phyloP scores from a whole-genome alignment of 2,329 filamentous ascomycete genomes.

The Colletotrichum abscissum region DNA sequence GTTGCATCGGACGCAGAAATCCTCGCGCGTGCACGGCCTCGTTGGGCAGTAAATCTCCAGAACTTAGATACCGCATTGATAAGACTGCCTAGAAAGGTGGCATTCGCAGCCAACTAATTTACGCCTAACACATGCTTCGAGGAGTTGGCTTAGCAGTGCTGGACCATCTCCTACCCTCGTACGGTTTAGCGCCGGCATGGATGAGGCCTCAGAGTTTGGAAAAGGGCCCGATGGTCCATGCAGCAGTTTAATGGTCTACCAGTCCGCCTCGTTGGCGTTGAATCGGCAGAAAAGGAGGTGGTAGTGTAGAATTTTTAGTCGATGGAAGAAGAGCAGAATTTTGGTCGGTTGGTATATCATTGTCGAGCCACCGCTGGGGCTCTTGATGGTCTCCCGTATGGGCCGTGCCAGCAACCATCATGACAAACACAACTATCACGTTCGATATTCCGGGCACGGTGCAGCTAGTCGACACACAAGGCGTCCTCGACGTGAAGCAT shows the following conservation, averaged over 20 bases:
- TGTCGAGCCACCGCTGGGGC: neutral
- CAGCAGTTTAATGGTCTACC: neutral
- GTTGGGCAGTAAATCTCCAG: neutral
- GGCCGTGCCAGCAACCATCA: neutral
- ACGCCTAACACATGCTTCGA: neutral
- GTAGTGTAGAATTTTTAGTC: neutral
- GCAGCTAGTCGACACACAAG: neutral
- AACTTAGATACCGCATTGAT: neutral
- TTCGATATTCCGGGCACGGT: conserved; percentile 9
- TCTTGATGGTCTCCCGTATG: neutral
- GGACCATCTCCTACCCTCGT: neutral
- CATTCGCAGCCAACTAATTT: neutral
- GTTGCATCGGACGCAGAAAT: too few relatives aligned
- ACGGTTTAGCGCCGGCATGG: neutral
- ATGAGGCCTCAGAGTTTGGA: neutral
- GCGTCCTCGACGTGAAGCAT: neutral
- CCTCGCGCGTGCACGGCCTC: too few relatives aligned
- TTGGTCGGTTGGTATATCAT: neutral
- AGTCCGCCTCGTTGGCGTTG: neutral
- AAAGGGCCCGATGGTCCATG: neutral
- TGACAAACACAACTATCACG: neutral
- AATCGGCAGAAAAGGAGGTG: neutral
- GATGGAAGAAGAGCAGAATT: neutral
- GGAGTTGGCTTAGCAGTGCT: neutral
- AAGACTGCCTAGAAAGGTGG: neutral